Conservation (phyloP, 306 rosid genomes). For the Prunus padus region DNA sequence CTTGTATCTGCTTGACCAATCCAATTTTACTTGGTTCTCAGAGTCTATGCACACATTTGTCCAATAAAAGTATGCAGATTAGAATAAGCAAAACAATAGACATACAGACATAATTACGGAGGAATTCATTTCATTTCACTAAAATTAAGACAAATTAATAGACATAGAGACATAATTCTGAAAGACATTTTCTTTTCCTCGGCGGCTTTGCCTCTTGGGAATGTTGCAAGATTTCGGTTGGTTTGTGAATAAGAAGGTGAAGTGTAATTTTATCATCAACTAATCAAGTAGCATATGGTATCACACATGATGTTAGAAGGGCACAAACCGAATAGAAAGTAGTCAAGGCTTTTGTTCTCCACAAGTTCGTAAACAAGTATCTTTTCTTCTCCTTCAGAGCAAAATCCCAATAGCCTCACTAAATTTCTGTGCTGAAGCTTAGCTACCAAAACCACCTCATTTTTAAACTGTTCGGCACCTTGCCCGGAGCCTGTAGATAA, state of each 20-base stretch:
- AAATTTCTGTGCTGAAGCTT: slow-evolving; percentile 31
- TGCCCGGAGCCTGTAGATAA: slow-evolving; percentile 17
- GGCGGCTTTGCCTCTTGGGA: too few species aligned
- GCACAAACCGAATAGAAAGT: slow-evolving; percentile 29
- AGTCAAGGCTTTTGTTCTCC: slow-evolving; percentile 38
- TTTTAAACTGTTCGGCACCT: slow-evolving; percentile 18
- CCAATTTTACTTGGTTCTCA: slow-evolving; percentile 1
- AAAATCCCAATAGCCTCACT: slow-evolving; percentile 27
- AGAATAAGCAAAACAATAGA: neutral
- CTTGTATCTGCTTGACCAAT: slow-evolving; percentile 32
- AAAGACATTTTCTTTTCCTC: too few species aligned
- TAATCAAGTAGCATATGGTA: neutral
- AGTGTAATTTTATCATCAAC: neutral
- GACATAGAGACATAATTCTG: too few species aligned
- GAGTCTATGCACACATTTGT: slow-evolving; percentile 2
- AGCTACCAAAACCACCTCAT: slow-evolving; percentile 27
- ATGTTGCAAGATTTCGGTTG: neutral
- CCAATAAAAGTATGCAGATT: neutral
- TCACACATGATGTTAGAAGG: neutral
- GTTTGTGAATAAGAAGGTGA: too few species aligned
- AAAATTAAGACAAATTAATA: too few species aligned
- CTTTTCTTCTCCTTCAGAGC: slow-evolving; percentile 25
- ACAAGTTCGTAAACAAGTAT: slow-evolving; percentile 29
- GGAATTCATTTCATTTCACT: too few species aligned
- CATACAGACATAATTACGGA: too few species aligned